Evolutionary conservation across 129 eudicot genomes (phyloP).

Genomic region (Pulicaria dysenterica): DNA sequence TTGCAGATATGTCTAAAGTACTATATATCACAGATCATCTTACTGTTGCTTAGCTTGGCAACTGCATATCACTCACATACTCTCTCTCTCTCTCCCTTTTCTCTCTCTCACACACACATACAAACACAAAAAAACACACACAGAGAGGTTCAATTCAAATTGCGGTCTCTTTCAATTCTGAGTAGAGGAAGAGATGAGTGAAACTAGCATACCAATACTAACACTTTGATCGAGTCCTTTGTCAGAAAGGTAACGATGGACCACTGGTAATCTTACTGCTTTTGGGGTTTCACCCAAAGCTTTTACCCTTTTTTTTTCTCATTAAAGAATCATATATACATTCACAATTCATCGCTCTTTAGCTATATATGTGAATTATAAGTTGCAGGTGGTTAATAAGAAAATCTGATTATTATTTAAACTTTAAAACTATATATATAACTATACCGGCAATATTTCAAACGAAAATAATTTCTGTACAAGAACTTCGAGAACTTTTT

Average conservation of each 20-base stretch:
- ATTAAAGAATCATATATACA: conserved; percentile 44
- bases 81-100: conserved; percentile 1
- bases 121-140: conserved; percentile 24
- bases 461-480: too few relatives aligned
- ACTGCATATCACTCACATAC: conserved; percentile 23
- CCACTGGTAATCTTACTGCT: conserved; percentile 73
- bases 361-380: neutral
- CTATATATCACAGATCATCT: conserved; percentile 37
- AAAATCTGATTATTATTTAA: neutral
- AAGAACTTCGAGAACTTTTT: too few relatives aligned
- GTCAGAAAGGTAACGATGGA: conserved; percentile 72
- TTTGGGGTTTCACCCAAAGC: conserved; percentile 86
- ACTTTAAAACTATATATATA: conserved; percentile 14
- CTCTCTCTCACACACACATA: neutral
- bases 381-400: neutral
- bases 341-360: neutral
- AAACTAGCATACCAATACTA: conserved; percentile 63
- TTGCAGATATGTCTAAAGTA: conserved; percentile 43
- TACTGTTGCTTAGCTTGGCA: conserved; percentile 55
- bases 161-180: conserved; percentile 33
- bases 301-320: conserved; percentile 38
- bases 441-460: too few relatives aligned
- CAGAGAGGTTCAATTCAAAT: conserved; percentile 26
- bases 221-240: conserved; percentile 56
- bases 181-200: conserved; percentile 33